These are phyloP conservation scores for Russula lepida DNA, from an alignment of 768 basidiomycete genomes.

Conservation along the genomic window DNA sequence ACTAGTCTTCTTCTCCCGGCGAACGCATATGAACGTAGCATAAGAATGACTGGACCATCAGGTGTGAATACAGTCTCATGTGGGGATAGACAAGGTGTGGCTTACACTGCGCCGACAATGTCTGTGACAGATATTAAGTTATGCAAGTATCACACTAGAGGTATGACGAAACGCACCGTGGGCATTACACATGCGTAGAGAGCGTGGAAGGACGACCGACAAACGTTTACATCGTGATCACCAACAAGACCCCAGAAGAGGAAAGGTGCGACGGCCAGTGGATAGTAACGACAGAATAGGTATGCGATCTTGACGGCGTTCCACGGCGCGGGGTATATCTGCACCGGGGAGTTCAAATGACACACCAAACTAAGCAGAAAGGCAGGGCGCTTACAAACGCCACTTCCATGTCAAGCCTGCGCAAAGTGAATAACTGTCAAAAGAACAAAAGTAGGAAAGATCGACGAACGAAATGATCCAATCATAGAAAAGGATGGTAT, in stretches of 20 bases:
- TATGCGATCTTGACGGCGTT: constrained; percentile 13
- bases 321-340: constrained; percentile 18
- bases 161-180: background rate
- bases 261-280: constrained; percentile 9
- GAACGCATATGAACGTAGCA: constrained; percentile 19
- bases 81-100: background rate
- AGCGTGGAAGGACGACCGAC: background rate
- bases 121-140: constrained; percentile 1
- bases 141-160: background rate
- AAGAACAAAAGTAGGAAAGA: background rate
- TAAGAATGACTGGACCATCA: constrained; percentile 9
- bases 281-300: constrained; percentile 18
- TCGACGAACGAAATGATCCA: constrained; percentile 19
- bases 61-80: background rate
- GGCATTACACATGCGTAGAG: constrained; percentile 12
- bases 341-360: background rate
- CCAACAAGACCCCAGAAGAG: constrained; percentile 8
- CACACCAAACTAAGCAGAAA: background rate
- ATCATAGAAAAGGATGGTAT: constrained; percentile 18
- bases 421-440: background rate
- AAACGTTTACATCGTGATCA: background rate
- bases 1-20: background rate
- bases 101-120: constrained; percentile 14
- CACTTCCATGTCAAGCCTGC: constrained; percentile 14
- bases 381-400: background rate